phyloP scores from a whole-genome alignment of 306 rosid species.

The Fragaria vesca region DNA sequence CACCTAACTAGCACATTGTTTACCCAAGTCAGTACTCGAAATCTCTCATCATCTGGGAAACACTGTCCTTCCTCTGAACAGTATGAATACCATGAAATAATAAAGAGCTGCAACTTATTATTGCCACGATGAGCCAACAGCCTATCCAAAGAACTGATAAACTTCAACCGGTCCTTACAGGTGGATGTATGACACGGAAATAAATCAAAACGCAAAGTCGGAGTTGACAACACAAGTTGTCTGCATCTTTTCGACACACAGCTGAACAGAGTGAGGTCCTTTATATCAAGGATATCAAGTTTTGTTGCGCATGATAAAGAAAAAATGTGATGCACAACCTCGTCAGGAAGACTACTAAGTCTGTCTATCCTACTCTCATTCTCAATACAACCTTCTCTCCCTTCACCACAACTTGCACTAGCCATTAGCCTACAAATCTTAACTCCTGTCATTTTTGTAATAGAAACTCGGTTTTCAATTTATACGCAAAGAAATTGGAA shows the following conservation, averaged over 20 bases:
- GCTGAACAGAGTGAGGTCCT: not conserved
- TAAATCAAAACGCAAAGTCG: not conserved
- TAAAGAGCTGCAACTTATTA: not conserved
- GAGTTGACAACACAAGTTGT: not conserved
- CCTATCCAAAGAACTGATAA: not conserved
- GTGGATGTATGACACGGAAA: not conserved
- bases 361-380: not conserved
- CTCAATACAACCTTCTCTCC: not conserved
- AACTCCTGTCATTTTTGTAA: too few relatives aligned
- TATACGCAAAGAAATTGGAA: not conserved
- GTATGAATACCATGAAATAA: not conserved
- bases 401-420: not conserved
- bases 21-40: not conserved
- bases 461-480: not conserved
- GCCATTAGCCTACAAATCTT: not conserved
- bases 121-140: not conserved
- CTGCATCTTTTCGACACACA: not conserved
- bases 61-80: not conserved
- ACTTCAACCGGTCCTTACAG: not conserved
- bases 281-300: not conserved
- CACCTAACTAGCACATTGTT: not conserved
- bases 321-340: not conserved
- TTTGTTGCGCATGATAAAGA: not conserved
- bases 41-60: not conserved
- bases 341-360: not conserved